phyloP scores from a whole-genome alignment of 164 flowering plant genomes.

The Aristolochia contorta region DNA sequence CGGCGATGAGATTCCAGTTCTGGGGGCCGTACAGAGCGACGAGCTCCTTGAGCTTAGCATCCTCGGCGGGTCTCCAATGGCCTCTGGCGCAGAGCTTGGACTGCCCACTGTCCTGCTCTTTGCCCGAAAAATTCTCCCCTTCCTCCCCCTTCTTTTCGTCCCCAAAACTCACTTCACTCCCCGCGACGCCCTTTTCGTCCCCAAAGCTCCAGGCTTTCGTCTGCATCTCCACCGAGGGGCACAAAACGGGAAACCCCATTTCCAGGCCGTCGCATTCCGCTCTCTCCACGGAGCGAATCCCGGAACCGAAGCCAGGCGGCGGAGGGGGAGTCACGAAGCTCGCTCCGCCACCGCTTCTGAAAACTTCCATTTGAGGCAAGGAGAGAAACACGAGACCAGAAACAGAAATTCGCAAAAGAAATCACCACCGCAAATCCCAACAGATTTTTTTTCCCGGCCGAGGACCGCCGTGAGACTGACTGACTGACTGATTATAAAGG shows the following conservation, averaged over 20 bases:
- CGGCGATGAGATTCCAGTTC: constrained; percentile 82
- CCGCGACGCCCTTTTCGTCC: constrained; percentile 4
- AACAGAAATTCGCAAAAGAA: background rate
- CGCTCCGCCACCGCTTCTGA: constrained; percentile 1
- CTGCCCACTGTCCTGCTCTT: constrained; percentile 8
- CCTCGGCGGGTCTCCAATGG: constrained; percentile 78
- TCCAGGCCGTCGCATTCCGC: constrained; percentile 1
- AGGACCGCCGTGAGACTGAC: background rate
- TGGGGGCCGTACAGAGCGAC: constrained; percentile 71
- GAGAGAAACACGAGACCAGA: too few relatives aligned
- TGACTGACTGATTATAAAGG: too few relatives aligned
- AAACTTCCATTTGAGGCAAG: too few relatives aligned
- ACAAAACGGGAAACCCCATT: constrained; percentile 13
- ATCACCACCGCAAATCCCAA: background rate
- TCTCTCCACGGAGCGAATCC: constrained; percentile 6
- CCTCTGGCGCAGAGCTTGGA: constrained; percentile 53
- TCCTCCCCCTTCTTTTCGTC: constrained; percentile 7
- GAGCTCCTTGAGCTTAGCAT: constrained; percentile 57
- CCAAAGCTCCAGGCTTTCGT: constrained; percentile 13
- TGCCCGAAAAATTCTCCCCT: constrained; percentile 4
- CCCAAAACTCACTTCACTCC: constrained; percentile 2
- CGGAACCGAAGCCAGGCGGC: background rate
- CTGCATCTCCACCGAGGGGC: constrained; percentile 3
- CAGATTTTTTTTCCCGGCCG: background rate
- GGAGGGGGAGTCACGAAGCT: constrained; percentile 4